Evolutionary conservation across 108 stramenopile genomes (phyloP), one percentile per base, ranked within the genome.

Genomic region (Cyclostephanos tholiformis): DNA sequence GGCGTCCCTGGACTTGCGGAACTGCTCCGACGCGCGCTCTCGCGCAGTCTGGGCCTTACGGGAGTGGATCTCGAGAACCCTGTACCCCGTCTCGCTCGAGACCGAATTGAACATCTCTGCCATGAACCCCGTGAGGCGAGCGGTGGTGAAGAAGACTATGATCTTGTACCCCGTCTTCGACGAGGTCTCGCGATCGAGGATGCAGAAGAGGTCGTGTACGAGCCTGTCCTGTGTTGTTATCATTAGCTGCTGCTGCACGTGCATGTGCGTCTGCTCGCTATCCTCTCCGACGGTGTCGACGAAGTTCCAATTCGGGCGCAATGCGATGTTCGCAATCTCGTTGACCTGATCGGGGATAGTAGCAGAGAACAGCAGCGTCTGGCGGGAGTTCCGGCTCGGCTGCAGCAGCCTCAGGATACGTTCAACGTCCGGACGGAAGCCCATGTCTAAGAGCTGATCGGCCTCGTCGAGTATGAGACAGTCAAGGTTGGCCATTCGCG

Each of bases 101-200:
- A 77, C 67, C 0, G 55, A 51, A 71, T 81, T 82, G 86, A 93
- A 94, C n/a, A 93, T 48, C 63, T 93, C 87, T n/a, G 90, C 82
- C 82, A 87, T 80, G 82, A 94, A 87, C 55, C 88, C 89, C 17
- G 88, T 85, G 32, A 93, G 60, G 36, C 93, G 88, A 9, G 96
- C 95, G 0, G 96, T 95, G 20, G 93, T 86, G 82, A 96, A 96
- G 82, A 97, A 97, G n/a, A 91, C 93, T 29, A 89, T 87, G 36
- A 87, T 74, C 69, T 91, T 75, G 86, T 92, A 95, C 29, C 19
- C 25, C 16, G 27, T 29, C 36, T 13, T 27, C 30, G 27, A 49
- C 6, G 59, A 53, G 25, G 61, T 64, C 39, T 82, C 71, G 10
- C 76, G 75, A 35, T 76, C 85, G 14, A 80, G 58, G 61, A 76